Evolutionary conservation across 257 asterid species (phyloP), one percentile per base, ranked within the genome.

Genomic region (Misopates orontium): DNA sequence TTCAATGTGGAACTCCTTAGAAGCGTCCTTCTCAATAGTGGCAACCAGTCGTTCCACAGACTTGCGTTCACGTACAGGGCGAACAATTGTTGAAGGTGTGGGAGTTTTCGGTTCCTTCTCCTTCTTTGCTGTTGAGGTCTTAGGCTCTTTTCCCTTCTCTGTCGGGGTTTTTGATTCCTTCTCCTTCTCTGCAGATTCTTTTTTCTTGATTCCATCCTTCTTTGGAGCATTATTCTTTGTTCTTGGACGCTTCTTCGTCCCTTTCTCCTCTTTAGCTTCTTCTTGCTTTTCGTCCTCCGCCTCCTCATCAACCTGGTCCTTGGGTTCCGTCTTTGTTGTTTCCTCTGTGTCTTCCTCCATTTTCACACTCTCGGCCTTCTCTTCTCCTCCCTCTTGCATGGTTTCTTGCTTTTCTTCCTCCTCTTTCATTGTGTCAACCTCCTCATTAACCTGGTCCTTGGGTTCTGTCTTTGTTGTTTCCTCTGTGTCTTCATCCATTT

Each of bases 11-110:
- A 94, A 67, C 17, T 85, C 96, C 75, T 71, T 94, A 56, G 62
- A 45, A 60, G 86, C 57, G 45, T 90, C 96, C 78, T 78, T 82
- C 68, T 90, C 98, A 70, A 90, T 68, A 25, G 80, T 73, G 41
- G 97, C 96, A 67, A 88, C 99, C 71, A 94, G 75, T 73, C 98
- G 85, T 69, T 86, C 96, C 18, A 90, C 99, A 75, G 96, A 88
- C 81, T 88, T 94, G 39, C 98, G 81, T 71, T 88, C 98, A 1
- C 99, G 93, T 20, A 86, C 95, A 56, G 98, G 99, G 21, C 98
- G 98, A 0, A 88, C 97, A 65, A 69, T 56, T 20, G 88, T 62
- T 49, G 91, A 74, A 36, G 77, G 51, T 19, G 77, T 66, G 14
- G 95, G 91, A 23, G 98, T 85, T 64, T 77, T 94, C 4, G 85